These are phyloP conservation scores for Hypoxylon sp. DNA, from an alignment of 2,329 filamentous ascomycete species.

Conservation along the genomic window DNA sequence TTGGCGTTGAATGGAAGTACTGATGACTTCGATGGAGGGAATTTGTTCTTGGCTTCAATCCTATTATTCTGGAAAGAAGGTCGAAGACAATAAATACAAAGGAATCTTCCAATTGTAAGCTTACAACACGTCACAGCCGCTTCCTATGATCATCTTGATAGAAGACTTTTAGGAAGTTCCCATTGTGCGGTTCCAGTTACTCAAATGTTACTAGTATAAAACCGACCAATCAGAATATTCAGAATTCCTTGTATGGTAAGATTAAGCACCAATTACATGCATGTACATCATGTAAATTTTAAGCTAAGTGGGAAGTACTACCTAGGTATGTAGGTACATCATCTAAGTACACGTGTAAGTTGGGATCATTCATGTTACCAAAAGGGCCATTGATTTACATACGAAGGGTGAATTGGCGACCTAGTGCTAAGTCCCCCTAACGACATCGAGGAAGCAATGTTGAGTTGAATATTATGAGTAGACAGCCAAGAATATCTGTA, in stretches of 20 bases:
- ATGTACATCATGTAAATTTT: neutral
- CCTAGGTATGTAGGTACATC: no score
- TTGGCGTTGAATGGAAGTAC: constrained; percentile 33
- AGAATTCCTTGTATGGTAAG: constrained; percentile 17
- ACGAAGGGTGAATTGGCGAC: constrained; percentile 14
- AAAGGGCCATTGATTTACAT: constrained; percentile 10
- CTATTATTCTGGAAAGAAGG: constrained; percentile 33
- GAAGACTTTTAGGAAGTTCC: constrained; percentile 5
- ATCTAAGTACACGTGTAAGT: constrained; percentile 11
- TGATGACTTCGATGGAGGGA: constrained; percentile 16
- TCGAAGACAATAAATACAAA: constrained; percentile 16
- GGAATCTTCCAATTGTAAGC: constrained; percentile 22
- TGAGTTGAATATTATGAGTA: constrained; percentile 9
- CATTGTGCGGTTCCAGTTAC: constrained; percentile 3
- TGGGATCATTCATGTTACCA: neutral
- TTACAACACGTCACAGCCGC: constrained; percentile 15
- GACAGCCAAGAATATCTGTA: constrained; percentile 16
- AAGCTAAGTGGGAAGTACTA: neutral
- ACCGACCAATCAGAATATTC: constrained; percentile 25
- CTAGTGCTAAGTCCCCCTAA: constrained; percentile 2
- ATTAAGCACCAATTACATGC: constrained; percentile 22
- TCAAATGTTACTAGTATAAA: constrained; percentile 8
- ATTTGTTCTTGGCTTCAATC: constrained; percentile 22
- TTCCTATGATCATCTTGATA: constrained; percentile 6
- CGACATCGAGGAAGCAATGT: constrained; percentile 5